Evolutionary conservation across 2,329 filamentous ascomycete genomes (phyloP).

Genomic region (Talaromyces sp.): DNA sequence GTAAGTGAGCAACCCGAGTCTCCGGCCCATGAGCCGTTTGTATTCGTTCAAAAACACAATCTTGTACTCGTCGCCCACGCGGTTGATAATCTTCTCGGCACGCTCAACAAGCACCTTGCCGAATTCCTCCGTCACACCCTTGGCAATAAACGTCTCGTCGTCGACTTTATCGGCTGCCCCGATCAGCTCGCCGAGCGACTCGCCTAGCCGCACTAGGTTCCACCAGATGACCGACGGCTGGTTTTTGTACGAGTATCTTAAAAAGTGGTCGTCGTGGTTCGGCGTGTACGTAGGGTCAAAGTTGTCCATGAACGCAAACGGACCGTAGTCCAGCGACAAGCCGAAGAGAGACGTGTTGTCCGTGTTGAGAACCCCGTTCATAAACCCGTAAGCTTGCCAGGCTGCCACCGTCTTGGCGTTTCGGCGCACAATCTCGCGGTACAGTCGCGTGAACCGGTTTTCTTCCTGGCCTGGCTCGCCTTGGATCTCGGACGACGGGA

Average conservation of each 20-base stretch:
- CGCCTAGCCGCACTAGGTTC: slow-evolving; percentile 89
- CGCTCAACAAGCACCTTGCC: slow-evolving; percentile 67
- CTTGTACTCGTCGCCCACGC: slow-evolving; percentile 82
- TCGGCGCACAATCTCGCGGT: slow-evolving; percentile 77
- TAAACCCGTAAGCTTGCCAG: slow-evolving; percentile 99
- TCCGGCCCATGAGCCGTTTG: slow-evolving; percentile 72
- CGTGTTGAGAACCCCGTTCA: slow-evolving; percentile 96
- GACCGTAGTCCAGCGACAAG: slow-evolving; percentile 88
- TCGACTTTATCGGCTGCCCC: slow-evolving; percentile 73
- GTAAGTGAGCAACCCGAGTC: slow-evolving; percentile 69
- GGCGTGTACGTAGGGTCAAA: slow-evolving; percentile 94
- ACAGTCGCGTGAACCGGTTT: slow-evolving; percentile 83
- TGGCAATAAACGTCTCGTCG: slow-evolving; percentile 62
- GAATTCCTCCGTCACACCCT: slow-evolving; percentile 68
- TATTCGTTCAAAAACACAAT: slow-evolving; percentile 85
- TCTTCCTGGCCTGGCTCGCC: slow-evolving; percentile 65
- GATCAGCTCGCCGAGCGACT: slow-evolving; percentile 81
- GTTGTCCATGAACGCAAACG: slow-evolving; percentile 95
- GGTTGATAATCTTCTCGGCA: slow-evolving; percentile 78
- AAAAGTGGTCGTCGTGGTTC: slow-evolving; percentile 86
- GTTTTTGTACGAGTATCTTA: slow-evolving; percentile 88
- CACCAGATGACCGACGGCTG: slow-evolving; percentile 98
- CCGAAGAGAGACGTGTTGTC: slow-evolving; percentile 93
- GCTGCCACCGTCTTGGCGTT: slow-evolving; percentile 85
- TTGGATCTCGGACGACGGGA: slow-evolving; percentile 58